Base-by-base conservation (phyloP, 306 rosid genomes). In the Trifolium repens region DNA sequence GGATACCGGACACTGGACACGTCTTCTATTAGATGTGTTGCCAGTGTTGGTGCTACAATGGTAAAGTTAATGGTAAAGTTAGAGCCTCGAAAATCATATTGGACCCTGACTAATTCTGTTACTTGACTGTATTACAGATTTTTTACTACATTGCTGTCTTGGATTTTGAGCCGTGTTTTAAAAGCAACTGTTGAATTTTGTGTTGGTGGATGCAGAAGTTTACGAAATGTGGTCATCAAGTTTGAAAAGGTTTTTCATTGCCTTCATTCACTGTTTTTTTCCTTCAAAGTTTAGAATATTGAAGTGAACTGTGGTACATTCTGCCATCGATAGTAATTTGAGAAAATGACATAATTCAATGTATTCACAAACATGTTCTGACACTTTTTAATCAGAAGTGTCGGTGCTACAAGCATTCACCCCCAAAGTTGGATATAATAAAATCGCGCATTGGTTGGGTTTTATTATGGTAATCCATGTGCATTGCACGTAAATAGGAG, bases 161-260 rank as follows among this genome's bases (percentile, higher is more conserved):
- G 96, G 97, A 81, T 96, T 74, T 85, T 92, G 81, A 88, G 96
- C 77, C 82, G 83, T 60, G 72, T 85, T 72, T 75, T 92, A 50
- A 92, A 91, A 67, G 99, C 96, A 68, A 82, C 93, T 3, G 88
- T 96, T 58, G 84, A 83, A 74, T 96, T 92, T 84, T 92, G 88
- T 22, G 81, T 89, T 77, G 92, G 96, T 63, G 97, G 98, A 72
- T 87, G 89, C 87, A 92, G 84, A 53, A 85, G 92, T 82, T 71
- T 92, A 71, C 87, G 84, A 73, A 97, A 96, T 69, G 88, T 96
- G 12, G 86, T 69, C 37, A 84, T 96, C 85, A 89, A 87, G 88
- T 96, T 92, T 70, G 84, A 85, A 46, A 96, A 92, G 99, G 99
- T 96, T 82, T 67, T 66, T 59, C 71, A 73, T 75, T 65, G 54